phyloP scores from a whole-genome alignment of 345 rosid species.

The Psidium guajava region DNA sequence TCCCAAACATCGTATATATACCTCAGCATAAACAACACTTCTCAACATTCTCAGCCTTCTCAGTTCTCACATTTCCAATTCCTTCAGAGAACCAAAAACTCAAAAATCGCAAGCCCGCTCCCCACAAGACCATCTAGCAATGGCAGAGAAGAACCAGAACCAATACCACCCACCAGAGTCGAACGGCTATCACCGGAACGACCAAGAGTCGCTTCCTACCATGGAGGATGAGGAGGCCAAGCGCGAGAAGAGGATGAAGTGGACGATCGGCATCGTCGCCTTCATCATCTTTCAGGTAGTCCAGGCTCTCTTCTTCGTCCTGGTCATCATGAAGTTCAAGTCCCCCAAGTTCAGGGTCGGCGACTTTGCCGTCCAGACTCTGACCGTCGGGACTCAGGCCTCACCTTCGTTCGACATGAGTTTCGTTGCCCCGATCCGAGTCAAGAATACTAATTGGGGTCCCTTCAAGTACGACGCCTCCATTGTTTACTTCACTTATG shows the following conservation, averaged over 20 bases:
- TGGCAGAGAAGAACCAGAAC: not conserved
- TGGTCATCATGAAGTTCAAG: slow-evolving; percentile 9
- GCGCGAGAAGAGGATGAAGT: slow-evolving; percentile 13
- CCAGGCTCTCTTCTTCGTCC: slow-evolving; percentile 8
- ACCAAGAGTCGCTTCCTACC: not conserved
- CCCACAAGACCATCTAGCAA: not conserved
- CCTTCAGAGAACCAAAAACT: not conserved
- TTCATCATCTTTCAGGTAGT: slow-evolving; percentile 14
- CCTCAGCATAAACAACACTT: not conserved
- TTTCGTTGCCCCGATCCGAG: not conserved
- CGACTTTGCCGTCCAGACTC: not conserved
- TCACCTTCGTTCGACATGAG: slow-evolving; percentile 1
- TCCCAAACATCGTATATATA: not conserved
- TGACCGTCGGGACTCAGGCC: not conserved
- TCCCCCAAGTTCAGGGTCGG: slow-evolving; percentile 14
- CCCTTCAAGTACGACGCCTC: slow-evolving; percentile 4
- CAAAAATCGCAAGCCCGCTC: not conserved
- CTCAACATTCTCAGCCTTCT: not conserved
- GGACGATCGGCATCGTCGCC: slow-evolving; percentile 6
- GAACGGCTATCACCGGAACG: not conserved
- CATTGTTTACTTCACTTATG: not conserved
- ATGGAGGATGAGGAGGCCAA: slow-evolving; percentile 1
- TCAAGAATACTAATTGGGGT: slow-evolving; percentile 15
- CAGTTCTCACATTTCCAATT: not conserved
- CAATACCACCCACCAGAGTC: not conserved